A percentile compares a stretch with the other conserved stretches of the same genome.
Evolutionary conservation across 2,329 filamentous ascomycete genomes (phyloP).

Genomic region (Zasmidium citrigriseum): DNA sequence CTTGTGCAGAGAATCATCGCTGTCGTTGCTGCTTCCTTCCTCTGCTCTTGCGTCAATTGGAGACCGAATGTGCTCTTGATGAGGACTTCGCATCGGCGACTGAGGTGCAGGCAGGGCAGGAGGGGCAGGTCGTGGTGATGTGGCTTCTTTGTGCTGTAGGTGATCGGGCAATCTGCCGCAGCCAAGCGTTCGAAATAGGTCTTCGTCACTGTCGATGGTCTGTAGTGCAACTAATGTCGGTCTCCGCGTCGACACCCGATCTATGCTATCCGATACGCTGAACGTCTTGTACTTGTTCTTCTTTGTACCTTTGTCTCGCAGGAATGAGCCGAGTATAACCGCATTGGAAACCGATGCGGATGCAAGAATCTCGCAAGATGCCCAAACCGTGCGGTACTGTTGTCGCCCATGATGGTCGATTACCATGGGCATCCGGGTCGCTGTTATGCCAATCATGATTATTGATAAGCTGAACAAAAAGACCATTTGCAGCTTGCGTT

Average conservation of each 20-base stretch:
- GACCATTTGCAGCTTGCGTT: conserved; percentile 77
- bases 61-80: neutral
- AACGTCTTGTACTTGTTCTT: conserved; percentile 74
- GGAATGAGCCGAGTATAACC: conserved; percentile 87
- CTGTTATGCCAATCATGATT: conserved; percentile 74
- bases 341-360: conserved; percentile 86
- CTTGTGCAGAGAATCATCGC: conserved; percentile 16
- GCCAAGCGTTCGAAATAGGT: conserved; percentile 79
- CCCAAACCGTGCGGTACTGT: conserved; percentile 83
- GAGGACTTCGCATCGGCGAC: neutral
- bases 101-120: conserved; percentile 40
- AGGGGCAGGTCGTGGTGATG: conserved; percentile 41
- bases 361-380: conserved; percentile 86
- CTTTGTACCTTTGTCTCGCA: conserved; percentile 86
- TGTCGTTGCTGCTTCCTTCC: conserved; percentile 15
- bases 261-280: conserved; percentile 54
- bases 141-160: conserved; percentile 34
- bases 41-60: neutral
- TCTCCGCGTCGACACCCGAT: conserved; percentile 59
- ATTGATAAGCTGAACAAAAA: conserved; percentile 83
- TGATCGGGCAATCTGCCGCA: conserved; percentile 62
- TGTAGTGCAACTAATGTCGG: conserved; percentile 64
- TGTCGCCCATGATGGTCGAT: conserved; percentile 71
- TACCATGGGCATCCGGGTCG: conserved; percentile 78
- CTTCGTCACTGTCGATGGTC: conserved; percentile 87